A percentile compares a stretch with the other conserved stretches of the same genome.
phyloP scores from a whole-genome alignment of 2,329 filamentous ascomycete genomes.

The Pseudogymnoascus sp. region DNA sequence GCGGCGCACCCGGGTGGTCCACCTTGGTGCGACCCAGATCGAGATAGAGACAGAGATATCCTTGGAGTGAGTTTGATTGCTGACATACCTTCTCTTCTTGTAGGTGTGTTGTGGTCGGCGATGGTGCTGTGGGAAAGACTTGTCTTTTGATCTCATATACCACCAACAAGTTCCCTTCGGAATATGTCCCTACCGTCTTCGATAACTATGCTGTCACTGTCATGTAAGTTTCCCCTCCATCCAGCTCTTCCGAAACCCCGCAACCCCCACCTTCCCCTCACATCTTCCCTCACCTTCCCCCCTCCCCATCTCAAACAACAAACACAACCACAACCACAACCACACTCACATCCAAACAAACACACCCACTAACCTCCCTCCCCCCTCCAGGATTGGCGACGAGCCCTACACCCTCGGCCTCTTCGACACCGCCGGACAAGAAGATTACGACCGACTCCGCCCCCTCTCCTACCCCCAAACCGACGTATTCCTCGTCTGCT shows the following conservation, averaged over 20 bases:
- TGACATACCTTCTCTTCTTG: conserved; percentile 21
- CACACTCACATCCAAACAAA: conserved; percentile 11
- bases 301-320: neutral
- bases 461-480: conserved; percentile 97
- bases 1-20: too few species aligned
- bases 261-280: conserved; percentile 11
- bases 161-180: conserved; percentile 98
- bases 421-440: conserved; percentile 97
- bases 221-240: conserved; percentile 61
- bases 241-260: neutral
- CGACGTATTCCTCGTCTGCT: conserved; percentile 97
- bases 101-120: conserved; percentile 97
- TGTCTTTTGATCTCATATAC: conserved; percentile 99
- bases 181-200: conserved; percentile 99
- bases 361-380: conserved; percentile 11
- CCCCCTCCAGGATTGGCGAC: conserved; percentile 76
- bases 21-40: neutral
- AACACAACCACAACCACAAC: neutral
- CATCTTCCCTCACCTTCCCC: neutral
- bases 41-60: too few species aligned
- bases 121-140: conserved; percentile 98
- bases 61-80: conserved; percentile 6
- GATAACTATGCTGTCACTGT: conserved; percentile 99
- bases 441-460: conserved; percentile 97
- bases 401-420: conserved; percentile 96